Base-by-base conservation (phyloP, 345 rosid genomes). In the Acer campestre region DNA sequence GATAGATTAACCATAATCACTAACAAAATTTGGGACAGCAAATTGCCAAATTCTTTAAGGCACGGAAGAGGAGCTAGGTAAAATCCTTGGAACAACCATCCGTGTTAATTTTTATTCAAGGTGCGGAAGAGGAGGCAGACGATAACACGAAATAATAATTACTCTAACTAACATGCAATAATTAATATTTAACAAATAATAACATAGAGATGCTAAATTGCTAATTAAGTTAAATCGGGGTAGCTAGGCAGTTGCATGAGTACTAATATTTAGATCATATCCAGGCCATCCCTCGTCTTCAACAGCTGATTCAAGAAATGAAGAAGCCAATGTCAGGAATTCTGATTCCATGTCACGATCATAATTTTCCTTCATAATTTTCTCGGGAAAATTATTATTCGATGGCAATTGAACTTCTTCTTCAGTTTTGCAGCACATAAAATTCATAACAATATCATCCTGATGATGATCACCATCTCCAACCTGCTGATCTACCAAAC, bases 261-360 rank as follows among this genome's bases (percentile, higher is more conserved):
- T 59, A 53, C 20, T 4, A 38, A 74, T 61, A 16, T 49, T 66
- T 4, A 29, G 63, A 29, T 64, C 71, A 51, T 64, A 61, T 68
- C 55, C 82, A 2, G 79, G 58, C 84, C 84, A 81, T 25, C 68
- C 75, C 62, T 59, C 59, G 6, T 55, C 38, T 35, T 35, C 38
- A 35, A 35, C 68, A 18, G 59, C 71, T 27, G 78, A 62, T 68
- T 77, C 80, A 27, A 81, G 80, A 42, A 77, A 73, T 12, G 80
- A 73, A 18, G 70, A 63, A 73, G 76, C 71, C 42, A 81, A 58
- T 6, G 75, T 67, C 75, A 77, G 46, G 51, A 73, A 61, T 23
- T 77, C 83, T 16, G 72, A 53, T 14, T 51, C 65, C 53, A 55
- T 61, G 11, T 70, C 65, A 42, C 46, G 2, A 7, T 42, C 46